Evolutionary conservation across 257 asterid genomes (phyloP).

Genomic region (Dorcoceras hygrometricum): DNA sequence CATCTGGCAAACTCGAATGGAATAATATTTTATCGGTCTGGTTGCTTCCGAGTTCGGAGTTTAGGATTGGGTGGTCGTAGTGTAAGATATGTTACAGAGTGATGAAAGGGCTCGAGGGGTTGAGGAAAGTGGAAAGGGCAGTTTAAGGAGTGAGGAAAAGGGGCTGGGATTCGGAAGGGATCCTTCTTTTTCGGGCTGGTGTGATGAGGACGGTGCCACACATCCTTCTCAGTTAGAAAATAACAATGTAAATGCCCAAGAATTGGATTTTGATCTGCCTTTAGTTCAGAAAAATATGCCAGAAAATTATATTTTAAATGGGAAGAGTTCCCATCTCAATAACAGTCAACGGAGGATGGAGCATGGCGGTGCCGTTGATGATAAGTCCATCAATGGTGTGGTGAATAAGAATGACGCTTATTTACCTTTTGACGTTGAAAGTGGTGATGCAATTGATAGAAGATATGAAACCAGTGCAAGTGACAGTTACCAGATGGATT

Average conservation of each 20-base stretch:
- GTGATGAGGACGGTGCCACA: slow-evolving; percentile 50
- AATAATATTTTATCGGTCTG: slow-evolving; percentile 7
- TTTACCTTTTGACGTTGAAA: slow-evolving; percentile 68
- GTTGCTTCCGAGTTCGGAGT: slow-evolving; percentile 25
- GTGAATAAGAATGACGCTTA: slow-evolving; percentile 39
- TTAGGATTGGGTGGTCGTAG: slow-evolving; percentile 35
- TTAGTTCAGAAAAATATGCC: slow-evolving; percentile 16
- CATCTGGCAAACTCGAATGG: background rate
- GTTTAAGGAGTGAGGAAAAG: slow-evolving; percentile 22
- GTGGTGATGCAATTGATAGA: slow-evolving; percentile 27
- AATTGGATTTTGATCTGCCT: slow-evolving; percentile 51
- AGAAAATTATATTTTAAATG: slow-evolving; percentile 33
- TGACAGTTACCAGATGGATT: slow-evolving; percentile 21
- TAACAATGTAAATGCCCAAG: slow-evolving; percentile 31
- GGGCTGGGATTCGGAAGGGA: slow-evolving; percentile 43
- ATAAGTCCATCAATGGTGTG: slow-evolving; percentile 29
- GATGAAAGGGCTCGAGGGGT: slow-evolving; percentile 23
- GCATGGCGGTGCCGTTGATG: slow-evolving; percentile 33
- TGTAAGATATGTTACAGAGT: slow-evolving; percentile 60
- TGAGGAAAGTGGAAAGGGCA: slow-evolving; percentile 20
- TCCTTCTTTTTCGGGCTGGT: slow-evolving; percentile 77
- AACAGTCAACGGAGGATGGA: slow-evolving; percentile 49
- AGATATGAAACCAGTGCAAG: slow-evolving; percentile 25
- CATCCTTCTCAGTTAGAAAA: slow-evolving; percentile 33
- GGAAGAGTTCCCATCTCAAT: slow-evolving; percentile 25